A percentile compares a stretch with the other conserved stretches of the same genome.
Conservation (phyloP, 1,284 basidiomycete genomes). For the Ceratobasidium sp. region DNA sequence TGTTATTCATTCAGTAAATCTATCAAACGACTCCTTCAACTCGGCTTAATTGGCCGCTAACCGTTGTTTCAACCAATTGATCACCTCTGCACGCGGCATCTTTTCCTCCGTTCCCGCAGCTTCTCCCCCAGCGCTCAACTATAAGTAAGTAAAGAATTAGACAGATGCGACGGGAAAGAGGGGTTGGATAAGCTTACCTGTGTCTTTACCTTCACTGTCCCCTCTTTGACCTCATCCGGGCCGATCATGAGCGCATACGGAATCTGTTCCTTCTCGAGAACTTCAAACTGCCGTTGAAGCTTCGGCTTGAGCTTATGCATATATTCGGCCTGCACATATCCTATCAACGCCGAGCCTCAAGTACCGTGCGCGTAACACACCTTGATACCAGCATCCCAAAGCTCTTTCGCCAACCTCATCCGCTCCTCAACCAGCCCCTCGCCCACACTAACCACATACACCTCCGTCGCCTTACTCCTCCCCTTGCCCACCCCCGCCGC, state of each 20-base stretch:
- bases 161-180: too few relatives aligned
- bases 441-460: constrained; percentile 93
- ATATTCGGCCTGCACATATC: constrained; percentile 80
- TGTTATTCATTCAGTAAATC: too few relatives aligned
- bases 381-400: constrained; percentile 92
- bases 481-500: constrained; percentile 57
- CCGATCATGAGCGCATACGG: constrained; percentile 94
- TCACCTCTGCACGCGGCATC: constrained; percentile 75
- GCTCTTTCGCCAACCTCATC: constrained; percentile 82
- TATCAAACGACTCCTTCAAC: too few relatives aligned
- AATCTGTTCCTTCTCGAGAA: constrained; percentile 91
- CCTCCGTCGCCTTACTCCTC: constrained; percentile 93
- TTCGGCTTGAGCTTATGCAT: constrained; percentile 95
- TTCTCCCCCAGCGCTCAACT: constrained; percentile 72
- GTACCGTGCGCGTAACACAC: constrained; percentile 59
- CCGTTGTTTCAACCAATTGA: constrained; percentile 52
- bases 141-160: background rate
- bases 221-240: constrained; percentile 84
- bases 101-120: constrained; percentile 73
- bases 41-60: too few relatives aligned
- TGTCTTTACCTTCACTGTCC: constrained; percentile 91
- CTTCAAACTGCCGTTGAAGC: constrained; percentile 85
- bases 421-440: constrained; percentile 91
- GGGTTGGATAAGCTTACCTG: constrained; percentile 79
- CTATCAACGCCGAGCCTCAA: constrained; percentile 16